Conservation (phyloP, 805 yeast genomes). For the Komagataella pastoris region DNA sequence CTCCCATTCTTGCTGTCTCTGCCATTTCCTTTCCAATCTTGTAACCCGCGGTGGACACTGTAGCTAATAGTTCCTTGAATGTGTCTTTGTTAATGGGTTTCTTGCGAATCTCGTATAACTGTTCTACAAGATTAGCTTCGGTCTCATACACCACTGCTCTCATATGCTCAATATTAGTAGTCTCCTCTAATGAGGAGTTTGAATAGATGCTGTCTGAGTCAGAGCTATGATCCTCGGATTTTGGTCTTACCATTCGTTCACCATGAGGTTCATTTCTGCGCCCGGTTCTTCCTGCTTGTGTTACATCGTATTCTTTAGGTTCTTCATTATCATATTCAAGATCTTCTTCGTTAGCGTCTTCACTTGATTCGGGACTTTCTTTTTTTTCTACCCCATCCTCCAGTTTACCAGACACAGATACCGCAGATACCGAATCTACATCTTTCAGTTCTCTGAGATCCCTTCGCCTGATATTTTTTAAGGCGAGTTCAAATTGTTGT, state of each 20-base stretch:
- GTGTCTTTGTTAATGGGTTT: slow-evolving; percentile 12
- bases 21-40: slow-evolving; percentile 20
- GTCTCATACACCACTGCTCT: slow-evolving; percentile 11
- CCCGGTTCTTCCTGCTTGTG: neutral
- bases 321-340: neutral
- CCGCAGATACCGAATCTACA: neutral
- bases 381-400: neutral
- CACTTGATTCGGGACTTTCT: neutral
- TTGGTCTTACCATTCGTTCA: neutral
- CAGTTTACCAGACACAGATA: neutral
- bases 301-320: neutral
- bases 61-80: slow-evolving; percentile 15
- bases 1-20: slow-evolving; percentile 21
- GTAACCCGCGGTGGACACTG: slow-evolving; percentile 18
- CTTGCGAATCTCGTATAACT: slow-evolving; percentile 9
- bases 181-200: slow-evolving; percentile 1
- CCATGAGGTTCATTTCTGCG: neutral
- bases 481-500: neutral
- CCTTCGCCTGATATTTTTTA: neutral
- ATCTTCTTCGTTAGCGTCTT: neutral
- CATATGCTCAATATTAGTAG: slow-evolving; percentile 8
- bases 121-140: slow-evolving; percentile 13
- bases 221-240: neutral
- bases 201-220: slow-evolving; percentile 10
- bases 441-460: neutral